These are phyloP conservation scores for Juglanconis juglandina DNA, from an alignment of 2,329 filamentous ascomycete species.

Conservation along the genomic window DNA sequence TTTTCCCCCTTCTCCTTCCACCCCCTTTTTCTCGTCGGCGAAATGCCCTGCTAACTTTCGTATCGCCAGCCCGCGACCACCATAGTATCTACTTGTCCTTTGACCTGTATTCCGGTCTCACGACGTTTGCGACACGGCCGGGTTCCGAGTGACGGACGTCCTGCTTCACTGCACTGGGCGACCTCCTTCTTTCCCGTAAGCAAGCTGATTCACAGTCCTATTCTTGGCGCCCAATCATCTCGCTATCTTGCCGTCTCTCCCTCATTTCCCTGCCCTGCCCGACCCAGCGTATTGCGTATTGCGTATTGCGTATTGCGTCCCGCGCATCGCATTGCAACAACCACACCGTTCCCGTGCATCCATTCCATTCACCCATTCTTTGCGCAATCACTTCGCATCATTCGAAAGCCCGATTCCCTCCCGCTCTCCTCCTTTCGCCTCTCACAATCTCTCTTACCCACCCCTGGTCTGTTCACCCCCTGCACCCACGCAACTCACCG, in stretches of 20 bases:
- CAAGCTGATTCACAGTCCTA: constrained; percentile 2
- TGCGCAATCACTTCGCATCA: constrained; percentile 5
- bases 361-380: constrained; percentile 17
- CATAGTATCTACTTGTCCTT: not conserved
- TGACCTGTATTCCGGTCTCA: not conserved
- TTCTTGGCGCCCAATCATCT: not conserved
- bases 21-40: not conserved
- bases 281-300: not conserved
- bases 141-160: not conserved
- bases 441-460: constrained; percentile 25
- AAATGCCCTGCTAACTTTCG: not conserved
- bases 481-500: constrained; percentile 7
- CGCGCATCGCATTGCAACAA: not conserved
- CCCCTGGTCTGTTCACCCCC: no score
- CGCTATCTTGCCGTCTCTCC: not conserved
- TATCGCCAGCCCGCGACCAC: not conserved
- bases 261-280: not conserved
- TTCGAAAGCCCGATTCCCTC: constrained; percentile 1
- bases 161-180: not conserved
- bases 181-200: not conserved
- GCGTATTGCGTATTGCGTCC: not conserved
- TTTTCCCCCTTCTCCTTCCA: not conserved
- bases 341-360: constrained; percentile 26
- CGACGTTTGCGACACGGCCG: constrained; percentile 4
- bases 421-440: constrained; percentile 17